Evolutionary conservation across 768 basidiomycete genomes (phyloP).

Genomic region (Cystobasidium tubakii): DNA sequence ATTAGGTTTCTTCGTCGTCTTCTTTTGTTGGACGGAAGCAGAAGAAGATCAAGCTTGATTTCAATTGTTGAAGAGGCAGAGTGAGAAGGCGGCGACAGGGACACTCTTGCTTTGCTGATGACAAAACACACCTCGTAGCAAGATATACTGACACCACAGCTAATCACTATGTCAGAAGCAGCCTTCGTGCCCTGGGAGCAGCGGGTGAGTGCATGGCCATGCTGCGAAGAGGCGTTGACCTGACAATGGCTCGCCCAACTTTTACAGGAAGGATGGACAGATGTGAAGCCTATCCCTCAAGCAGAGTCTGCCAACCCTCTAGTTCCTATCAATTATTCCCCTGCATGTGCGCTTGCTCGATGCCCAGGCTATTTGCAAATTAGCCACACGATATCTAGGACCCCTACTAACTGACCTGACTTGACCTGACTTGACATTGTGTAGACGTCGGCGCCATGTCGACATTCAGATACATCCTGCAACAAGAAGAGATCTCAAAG

Average conservation of each 20-base stretch:
- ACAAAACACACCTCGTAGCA: background rate
- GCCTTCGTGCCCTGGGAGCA: conserved; percentile 31
- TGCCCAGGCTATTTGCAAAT: background rate
- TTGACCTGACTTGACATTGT: background rate
- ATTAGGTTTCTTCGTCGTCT: background rate
- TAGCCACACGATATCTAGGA: background rate
- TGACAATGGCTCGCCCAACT: background rate
- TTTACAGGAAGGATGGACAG: conserved; percentile 58
- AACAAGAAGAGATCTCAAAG: conserved; percentile 67
- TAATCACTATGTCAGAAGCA: background rate
- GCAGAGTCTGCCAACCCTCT: conserved; percentile 71
- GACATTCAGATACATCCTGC: conserved; percentile 81
- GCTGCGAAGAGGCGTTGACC: background rate
- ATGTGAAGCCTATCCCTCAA: conserved; percentile 71
- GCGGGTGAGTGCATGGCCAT: background rate
- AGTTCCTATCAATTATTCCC: conserved; percentile 84
- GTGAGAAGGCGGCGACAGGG: background rate
- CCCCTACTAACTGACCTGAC: conserved; percentile 22
- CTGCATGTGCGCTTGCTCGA: conserved; percentile 65
- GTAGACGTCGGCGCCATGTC: conserved; percentile 86
- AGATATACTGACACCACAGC: background rate
- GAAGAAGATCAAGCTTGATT: background rate
- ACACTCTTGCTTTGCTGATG: background rate
- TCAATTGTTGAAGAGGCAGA: background rate
- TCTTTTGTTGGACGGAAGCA: conserved; percentile 5